Conservation (phyloP, 1,284 basidiomycete species). For the Leucoagaricus sp. region DNA sequence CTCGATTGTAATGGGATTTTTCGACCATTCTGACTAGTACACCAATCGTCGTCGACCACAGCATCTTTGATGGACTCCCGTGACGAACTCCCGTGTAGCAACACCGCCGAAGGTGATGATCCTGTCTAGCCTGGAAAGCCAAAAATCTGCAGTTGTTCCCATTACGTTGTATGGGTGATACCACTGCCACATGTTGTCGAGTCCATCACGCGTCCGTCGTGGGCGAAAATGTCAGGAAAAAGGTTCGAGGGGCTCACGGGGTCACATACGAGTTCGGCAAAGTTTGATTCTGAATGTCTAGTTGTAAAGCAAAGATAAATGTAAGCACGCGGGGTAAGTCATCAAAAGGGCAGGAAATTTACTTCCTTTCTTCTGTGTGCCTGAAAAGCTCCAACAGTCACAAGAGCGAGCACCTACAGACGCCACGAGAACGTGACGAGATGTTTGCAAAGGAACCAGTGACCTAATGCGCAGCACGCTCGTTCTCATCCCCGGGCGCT, state of each 20-base stretch:
- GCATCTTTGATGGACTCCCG: no score
- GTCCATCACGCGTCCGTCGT: background rate
- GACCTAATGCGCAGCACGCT: background rate
- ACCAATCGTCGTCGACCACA: no score
- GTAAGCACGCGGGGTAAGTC: background rate
- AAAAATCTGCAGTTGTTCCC: background rate
- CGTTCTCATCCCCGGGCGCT: background rate
- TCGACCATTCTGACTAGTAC: no score
- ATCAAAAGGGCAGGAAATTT: background rate
- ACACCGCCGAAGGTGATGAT: background rate
- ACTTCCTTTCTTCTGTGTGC: background rate
- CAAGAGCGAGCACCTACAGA: background rate
- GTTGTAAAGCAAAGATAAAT: background rate
- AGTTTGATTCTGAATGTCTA: background rate
- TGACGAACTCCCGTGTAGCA: no score
- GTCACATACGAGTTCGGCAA: background rate
- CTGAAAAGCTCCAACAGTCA: background rate
- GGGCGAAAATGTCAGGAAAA: background rate
- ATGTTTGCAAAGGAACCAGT: background rate
- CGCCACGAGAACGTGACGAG: background rate
- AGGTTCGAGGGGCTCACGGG: background rate
- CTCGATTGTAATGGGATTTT: no score
- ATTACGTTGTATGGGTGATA: background rate
- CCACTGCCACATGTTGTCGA: constrained; percentile 4
- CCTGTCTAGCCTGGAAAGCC: background rate